Percentiles rank a stretch among this genome's conserved stretches.
These are phyloP conservation scores for Phytophthora cactorum DNA, from an alignment of 352 stramenopile species.

Conservation along the genomic window DNA sequence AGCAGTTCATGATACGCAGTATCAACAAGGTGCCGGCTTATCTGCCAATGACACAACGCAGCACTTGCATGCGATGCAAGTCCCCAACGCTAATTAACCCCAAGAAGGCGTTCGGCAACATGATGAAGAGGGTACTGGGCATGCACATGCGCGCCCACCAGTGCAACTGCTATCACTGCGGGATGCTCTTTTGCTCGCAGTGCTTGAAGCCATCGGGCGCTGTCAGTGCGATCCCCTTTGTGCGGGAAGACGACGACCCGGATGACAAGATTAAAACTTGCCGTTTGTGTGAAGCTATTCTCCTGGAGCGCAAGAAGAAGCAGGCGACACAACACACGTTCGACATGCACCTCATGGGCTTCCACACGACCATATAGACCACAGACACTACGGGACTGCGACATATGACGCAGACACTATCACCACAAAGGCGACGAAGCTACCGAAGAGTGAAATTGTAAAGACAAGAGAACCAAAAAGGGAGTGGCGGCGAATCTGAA, in stretches of 20 bases:
- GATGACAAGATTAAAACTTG: constrained; percentile 64
- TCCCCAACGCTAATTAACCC: constrained; percentile 46
- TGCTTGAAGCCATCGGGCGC: constrained; percentile 66
- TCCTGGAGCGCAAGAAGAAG: constrained; percentile 67
- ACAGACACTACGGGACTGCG: constrained; percentile 22
- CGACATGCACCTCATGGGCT: constrained; percentile 64
- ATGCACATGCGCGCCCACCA: constrained; percentile 51
- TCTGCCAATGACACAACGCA: constrained; percentile 56
- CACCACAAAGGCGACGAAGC: constrained; percentile 29
- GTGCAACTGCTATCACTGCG: constrained; percentile 87
- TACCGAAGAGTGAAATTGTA: constrained; percentile 33
- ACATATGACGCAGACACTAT: constrained; percentile 24
- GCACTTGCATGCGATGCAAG: constrained; percentile 81
- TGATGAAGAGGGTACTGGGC: constrained; percentile 64
- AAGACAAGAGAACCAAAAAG: constrained; percentile 30
- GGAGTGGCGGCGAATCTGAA: constrained; percentile 23
- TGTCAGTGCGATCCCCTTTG: constrained; percentile 58
- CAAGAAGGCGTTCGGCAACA: constrained; percentile 59
- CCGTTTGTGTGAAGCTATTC: constrained; percentile 62
- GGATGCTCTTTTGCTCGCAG: constrained; percentile 72
- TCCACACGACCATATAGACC: constrained; percentile 41
- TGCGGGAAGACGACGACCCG: constrained; percentile 60
- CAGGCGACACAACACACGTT: constrained; percentile 54
- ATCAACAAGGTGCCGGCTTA: constrained; percentile 58
- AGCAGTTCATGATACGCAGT: constrained; percentile 73